phyloP scores from a whole-genome alignment of 2,329 filamentous ascomycete genomes.

The Apiospora phragmitis region DNA sequence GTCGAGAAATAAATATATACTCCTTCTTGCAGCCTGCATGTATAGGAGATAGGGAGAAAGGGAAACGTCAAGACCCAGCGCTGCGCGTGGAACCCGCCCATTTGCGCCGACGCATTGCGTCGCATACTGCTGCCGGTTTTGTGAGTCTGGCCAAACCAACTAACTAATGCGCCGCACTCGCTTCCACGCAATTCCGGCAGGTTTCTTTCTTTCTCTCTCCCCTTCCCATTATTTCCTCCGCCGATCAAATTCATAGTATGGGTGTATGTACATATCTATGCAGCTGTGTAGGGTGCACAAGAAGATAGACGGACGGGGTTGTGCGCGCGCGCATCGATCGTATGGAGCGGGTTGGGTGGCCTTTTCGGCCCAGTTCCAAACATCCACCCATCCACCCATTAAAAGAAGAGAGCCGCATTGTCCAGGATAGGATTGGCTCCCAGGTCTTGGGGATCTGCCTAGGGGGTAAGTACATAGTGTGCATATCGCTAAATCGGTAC shows the following conservation, averaged over 20 bases:
- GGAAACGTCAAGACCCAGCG: neutral
- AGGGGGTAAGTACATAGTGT: slow-evolving; percentile 8
- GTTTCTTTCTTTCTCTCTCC: neutral
- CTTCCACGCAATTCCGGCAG: neutral
- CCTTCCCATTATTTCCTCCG: neutral
- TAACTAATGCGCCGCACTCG: slow-evolving; percentile 2
- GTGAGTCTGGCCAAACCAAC: neutral
- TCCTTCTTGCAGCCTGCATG: neutral
- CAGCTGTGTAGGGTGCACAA: neutral
- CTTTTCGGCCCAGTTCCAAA: slow-evolving; percentile 1
- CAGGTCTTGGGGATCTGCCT: slow-evolving; percentile 6
- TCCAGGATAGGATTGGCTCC: slow-evolving; percentile 6
- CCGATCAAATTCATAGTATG: neutral
- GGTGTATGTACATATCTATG: neutral
- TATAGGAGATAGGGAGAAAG: neutral
- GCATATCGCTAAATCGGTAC: slow-evolving; percentile 6
- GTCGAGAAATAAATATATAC: neutral
- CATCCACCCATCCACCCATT: slow-evolving; percentile 7
- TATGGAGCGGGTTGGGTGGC: neutral
- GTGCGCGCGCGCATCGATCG: neutral
- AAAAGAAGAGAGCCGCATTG: slow-evolving; percentile 6
- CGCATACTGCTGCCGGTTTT: slow-evolving; percentile 2
- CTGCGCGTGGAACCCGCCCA: neutral
- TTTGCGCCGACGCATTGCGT: neutral
- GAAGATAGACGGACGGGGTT: neutral